Base-by-base conservation (phyloP, 345 rosid genomes). In the Barbarea vulgaris region DNA sequence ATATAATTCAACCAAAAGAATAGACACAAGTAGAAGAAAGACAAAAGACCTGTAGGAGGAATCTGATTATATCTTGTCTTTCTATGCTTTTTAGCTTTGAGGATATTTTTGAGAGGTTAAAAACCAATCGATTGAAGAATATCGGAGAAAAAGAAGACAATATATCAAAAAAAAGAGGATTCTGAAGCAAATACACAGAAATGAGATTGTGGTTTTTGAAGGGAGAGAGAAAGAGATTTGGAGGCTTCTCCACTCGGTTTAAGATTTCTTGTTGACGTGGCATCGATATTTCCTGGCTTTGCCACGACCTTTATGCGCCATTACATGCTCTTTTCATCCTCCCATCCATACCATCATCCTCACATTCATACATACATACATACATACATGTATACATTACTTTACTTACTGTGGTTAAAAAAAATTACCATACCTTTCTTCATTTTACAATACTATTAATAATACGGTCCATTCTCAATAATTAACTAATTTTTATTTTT, bases 231-330 rank as follows among this genome's bases (percentile, higher is more conserved):
- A 22, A 72, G 30, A 65, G 73, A 66, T 78, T 78, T 72, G 73
- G 73, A 73, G 81, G 77, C 77, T 69, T 72, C 81, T 78, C 81
- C 81, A 78, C 81, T 78, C 77, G 77, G 77, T 72, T 78, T 78
- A 65, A 78, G 81, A 78, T 78, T 72, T 78, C 56, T 15, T 41
- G 65, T 41, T 78, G 63, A 78, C 73, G 81, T 78, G 81, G 48
- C 81, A 46, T 72, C 63, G 66, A 46, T 77, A 54, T 48, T 76
- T 44, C 56, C 69, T 39, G 1, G 12, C 47, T 13, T 61, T 39
- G 79, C 73, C 74, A 69, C 70, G 28, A 15, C 67, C 73, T 30
- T 77, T 64, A 64, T 64, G 67, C 53, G 1, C 69, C 47, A n/a
- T 54, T 31, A 54, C 24, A 58, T 10, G 6, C 12, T 8, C 51